Base-by-base conservation (phyloP, 2,329 filamentous ascomycete species). In the Alternaria sp. region DNA sequence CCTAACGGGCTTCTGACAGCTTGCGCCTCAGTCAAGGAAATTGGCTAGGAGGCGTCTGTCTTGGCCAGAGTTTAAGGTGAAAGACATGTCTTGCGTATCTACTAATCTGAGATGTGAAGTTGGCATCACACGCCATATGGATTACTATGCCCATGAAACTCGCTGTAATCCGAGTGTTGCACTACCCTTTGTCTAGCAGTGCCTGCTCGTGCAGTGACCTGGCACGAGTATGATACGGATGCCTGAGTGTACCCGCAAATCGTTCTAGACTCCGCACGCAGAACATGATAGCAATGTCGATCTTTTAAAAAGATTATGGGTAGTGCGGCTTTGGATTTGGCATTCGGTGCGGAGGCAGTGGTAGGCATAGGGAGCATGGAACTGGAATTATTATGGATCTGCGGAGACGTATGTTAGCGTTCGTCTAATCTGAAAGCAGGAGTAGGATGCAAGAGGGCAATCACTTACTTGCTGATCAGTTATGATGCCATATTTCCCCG, bases 241-340 rank as follows among this genome's bases (percentile, higher is more conserved):
- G 12, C 57, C 72, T 60, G 61, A 79, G 77, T 1, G 76, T 74
- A 12, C 69, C 61, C 8, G 57, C 65, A 43, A 77, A 75, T 23
- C 67, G 54, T 43, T 74, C 67, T 13, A 77, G 66, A 32, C 65
- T 70, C 7, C 66, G 70, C 6, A 77, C 65, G 51, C 77, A 71
- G 50, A 80, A 76, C 17, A 77, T 61, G 12, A 75, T 76, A 15
- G 75, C 74, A 13, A 75, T 77, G 47, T 78, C 75, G 59, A 74
- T 79, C 7, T 70, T 67, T 13, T n/a, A 65, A 66, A 8, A 75
- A 61, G 17, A 60, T 58, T 49, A 51, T 65, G 3, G 58, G 61
- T 6, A 65, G 54, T 13, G 57, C 40, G 45, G 28, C 40, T 21
- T 55, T 60, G 59, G 49, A 59, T 11, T 55, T 11, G 23, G 68